Conservation (phyloP, 148 eudicot species). For the Diospyros kaki region DNA sequence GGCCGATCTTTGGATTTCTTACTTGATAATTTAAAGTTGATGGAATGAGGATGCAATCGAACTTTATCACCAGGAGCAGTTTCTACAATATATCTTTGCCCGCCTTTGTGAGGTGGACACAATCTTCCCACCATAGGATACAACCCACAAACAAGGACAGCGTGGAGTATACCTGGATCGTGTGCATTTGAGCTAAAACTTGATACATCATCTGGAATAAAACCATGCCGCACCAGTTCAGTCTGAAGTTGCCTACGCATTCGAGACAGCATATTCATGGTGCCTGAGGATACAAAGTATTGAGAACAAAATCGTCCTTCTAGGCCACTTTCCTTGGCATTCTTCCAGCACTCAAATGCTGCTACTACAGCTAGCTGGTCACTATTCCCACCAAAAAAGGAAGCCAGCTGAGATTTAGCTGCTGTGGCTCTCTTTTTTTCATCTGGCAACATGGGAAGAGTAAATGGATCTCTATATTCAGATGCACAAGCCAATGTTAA, state of each 20-base stretch:
- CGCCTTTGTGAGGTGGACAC: conserved; percentile 26
- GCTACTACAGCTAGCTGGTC: conserved; percentile 92
- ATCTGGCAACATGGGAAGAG: conserved; percentile 68
- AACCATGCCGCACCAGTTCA: conserved; percentile 59
- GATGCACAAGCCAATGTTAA: conserved; percentile 92
- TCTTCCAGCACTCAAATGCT: conserved; percentile 91
- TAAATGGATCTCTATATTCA: conserved; percentile 76
- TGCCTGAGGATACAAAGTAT: conserved; percentile 59
- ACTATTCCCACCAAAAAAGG: conserved; percentile 71
- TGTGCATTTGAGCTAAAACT: conserved; percentile 55
- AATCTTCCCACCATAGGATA: conserved; percentile 90
- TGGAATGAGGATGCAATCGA: conserved; percentile 48
- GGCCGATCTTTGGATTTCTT: conserved; percentile 25
- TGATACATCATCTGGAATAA: conserved; percentile 55
- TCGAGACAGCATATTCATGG: conserved; percentile 69
- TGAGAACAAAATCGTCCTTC: conserved; percentile 69
- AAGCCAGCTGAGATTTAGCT: conserved; percentile 75
- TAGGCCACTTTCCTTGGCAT: conserved; percentile 56
- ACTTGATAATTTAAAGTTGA: conserved; percentile 27
- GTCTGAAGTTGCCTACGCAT: conserved; percentile 71
- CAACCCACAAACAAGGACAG: conserved; percentile 77
- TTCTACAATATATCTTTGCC: conserved; percentile 44
- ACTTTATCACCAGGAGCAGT: conserved; percentile 62
- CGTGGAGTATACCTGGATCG: conserved; percentile 69
- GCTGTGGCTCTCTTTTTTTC: conserved; percentile 61